phyloP scores from a whole-genome alignment of 176 grass and related monocot species.

The Carex littledalei region DNA sequence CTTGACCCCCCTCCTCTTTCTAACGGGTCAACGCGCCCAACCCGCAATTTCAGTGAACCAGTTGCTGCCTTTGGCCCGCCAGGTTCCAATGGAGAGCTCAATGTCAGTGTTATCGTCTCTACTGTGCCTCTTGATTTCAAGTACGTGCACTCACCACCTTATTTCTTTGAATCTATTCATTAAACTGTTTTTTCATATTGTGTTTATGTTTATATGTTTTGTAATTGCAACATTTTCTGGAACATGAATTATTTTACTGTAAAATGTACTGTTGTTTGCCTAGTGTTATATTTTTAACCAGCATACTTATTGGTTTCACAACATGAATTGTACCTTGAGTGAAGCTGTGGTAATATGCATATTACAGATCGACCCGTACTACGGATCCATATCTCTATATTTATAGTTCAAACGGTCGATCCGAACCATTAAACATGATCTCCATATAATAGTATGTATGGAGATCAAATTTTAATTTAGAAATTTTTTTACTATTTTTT shows the following conservation, averaged over 20 bases:
- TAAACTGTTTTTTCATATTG: too few relatives aligned
- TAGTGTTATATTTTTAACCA: background rate
- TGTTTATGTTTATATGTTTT: too few relatives aligned
- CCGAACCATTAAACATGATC: too few relatives aligned
- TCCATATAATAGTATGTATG: too few relatives aligned
- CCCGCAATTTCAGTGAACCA: conserved; percentile 43
- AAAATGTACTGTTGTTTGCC: background rate
- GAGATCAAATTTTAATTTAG: too few relatives aligned
- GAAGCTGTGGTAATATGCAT: too few relatives aligned
- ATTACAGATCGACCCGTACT: too few relatives aligned
- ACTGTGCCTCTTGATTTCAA: conserved; percentile 66
- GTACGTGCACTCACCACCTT: conserved; percentile 26
- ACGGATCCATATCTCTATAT: too few relatives aligned
- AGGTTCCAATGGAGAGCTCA: conserved; percentile 77
- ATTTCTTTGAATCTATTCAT: background rate
- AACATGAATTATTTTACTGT: background rate
- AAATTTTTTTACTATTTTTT: too few relatives aligned
- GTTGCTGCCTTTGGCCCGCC: conserved; percentile 83
- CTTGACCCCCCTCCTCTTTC: conserved; percentile 53
- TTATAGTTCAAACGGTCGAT: too few relatives aligned
- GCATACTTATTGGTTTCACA: background rate
- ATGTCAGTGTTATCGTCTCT: conserved; percentile 84
- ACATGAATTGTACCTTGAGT: too few relatives aligned
- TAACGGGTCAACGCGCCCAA: background rate
- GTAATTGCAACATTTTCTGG: background rate